A percentile compares a stretch with the other conserved stretches of the same genome.
phyloP scores from a whole-genome alignment of 2,329 filamentous ascomycete genomes.

The Pseudogymnoascus sp. region DNA sequence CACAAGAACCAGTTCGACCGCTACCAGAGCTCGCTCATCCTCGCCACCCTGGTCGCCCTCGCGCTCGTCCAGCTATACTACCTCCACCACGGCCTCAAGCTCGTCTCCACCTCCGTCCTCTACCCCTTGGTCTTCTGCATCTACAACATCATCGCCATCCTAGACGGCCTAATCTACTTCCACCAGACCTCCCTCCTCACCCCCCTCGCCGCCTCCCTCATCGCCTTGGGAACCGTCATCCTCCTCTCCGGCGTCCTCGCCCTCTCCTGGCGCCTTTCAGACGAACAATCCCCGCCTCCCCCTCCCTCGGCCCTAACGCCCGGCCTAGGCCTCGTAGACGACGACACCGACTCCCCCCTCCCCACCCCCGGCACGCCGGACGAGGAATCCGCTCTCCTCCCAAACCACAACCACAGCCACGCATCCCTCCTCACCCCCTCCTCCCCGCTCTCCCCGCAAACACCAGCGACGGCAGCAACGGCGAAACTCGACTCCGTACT shows the following conservation, averaged over 20 bases:
- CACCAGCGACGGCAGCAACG: slow-evolving; percentile 12
- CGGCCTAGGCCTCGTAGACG: slow-evolving; percentile 72
- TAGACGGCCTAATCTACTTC: slow-evolving; percentile 97
- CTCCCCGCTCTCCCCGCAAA: slow-evolving; percentile 19
- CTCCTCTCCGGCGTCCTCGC: slow-evolving; percentile 82
- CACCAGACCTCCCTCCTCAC: slow-evolving; percentile 75
- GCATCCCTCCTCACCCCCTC: slow-evolving; percentile 19
- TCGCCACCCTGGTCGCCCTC: slow-evolving; percentile 69
- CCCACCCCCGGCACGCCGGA: slow-evolving; percentile 28
- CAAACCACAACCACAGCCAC: slow-evolving; percentile 22
- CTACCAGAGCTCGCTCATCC: slow-evolving; percentile 90
- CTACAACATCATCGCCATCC: slow-evolving; percentile 97
- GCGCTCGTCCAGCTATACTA: slow-evolving; percentile 92
- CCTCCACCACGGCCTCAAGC: slow-evolving; percentile 83
- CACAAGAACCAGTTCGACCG: slow-evolving; percentile 86
- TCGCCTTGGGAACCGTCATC: slow-evolving; percentile 78
- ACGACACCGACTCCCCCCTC: slow-evolving; percentile 38
- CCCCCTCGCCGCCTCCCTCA: slow-evolving; percentile 66
- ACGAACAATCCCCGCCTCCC: slow-evolving; percentile 56
- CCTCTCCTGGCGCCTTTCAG: slow-evolving; percentile 85
- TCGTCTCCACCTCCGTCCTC: slow-evolving; percentile 89
- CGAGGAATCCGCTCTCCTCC: slow-evolving; percentile 25
- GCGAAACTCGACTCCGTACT: slow-evolving; percentile 25
- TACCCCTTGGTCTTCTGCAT: slow-evolving; percentile 98
- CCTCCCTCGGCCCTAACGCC: slow-evolving; percentile 64